These are phyloP conservation scores for Pseudozyma sp. DNA, from an alignment of 1,284 basidiomycete genomes.

Conservation along the genomic window DNA sequence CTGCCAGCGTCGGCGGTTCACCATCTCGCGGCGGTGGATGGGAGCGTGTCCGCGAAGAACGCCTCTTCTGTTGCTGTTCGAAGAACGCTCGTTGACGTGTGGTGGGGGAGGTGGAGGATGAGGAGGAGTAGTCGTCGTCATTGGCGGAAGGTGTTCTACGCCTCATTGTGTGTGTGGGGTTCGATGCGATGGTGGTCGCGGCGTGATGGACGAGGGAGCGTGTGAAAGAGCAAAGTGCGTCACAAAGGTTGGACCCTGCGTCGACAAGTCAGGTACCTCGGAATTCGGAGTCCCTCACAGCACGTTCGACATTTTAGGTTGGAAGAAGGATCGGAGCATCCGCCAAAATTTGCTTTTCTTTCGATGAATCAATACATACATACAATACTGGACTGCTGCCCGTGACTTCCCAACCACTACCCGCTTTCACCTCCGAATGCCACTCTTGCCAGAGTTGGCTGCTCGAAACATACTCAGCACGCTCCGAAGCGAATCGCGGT, in stretches of 20 bases:
- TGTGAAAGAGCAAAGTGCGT: no score
- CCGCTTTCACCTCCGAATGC: neutral
- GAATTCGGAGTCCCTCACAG: no score
- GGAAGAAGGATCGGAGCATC: no score
- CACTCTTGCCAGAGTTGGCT: no score
- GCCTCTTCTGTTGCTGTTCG: neutral
- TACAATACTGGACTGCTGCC: no score
- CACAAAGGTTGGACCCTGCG: no score
- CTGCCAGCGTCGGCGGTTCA: constrained; percentile 7
- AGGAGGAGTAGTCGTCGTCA: constrained; percentile 3
- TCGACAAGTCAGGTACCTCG: no score
- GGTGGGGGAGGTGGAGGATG: constrained; percentile 9
- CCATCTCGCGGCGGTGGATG: neutral
- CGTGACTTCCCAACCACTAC: neutral
- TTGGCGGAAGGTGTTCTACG: neutral
- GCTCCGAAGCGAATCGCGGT: neutral
- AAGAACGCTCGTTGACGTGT: constrained; percentile 1
- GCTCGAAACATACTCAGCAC: neutral
- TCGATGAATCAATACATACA: no score
- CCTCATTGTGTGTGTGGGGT: constrained; percentile 10
- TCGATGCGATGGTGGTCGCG: neutral
- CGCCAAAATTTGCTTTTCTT: no score
- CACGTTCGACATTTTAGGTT: no score
- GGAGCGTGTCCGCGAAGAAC: neutral
- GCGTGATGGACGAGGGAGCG: no score